A percentile compares a stretch with the other conserved stretches of the same genome.
phyloP scores from a whole-genome alignment of 305 asterid species.

The Euphrasia arctica region DNA sequence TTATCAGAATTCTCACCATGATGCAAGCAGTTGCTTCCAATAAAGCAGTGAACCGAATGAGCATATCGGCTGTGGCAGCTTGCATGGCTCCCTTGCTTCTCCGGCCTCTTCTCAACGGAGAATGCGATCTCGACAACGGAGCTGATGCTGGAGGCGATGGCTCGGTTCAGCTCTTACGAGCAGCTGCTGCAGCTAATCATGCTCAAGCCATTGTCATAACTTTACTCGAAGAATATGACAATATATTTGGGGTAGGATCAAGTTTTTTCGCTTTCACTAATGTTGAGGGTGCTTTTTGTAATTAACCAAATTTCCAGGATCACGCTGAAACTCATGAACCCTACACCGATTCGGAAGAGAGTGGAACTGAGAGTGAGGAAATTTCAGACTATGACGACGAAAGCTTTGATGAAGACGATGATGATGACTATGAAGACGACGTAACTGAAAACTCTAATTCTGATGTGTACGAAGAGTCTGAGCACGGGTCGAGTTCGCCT shows the following conservation, averaged over 20 bases:
- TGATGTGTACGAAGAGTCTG: constrained; percentile 47
- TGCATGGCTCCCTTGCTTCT: constrained; percentile 99
- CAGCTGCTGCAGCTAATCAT: constrained; percentile 99
- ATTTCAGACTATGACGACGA: constrained; percentile 70
- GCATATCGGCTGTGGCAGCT: constrained; percentile 98
- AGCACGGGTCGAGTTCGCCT: constrained; percentile 48
- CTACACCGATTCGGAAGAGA: constrained; percentile 91
- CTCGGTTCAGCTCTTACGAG: constrained; percentile 89
- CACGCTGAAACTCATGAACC: constrained; percentile 73
- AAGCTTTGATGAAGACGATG: constrained; percentile 49
- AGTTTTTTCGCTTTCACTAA: neutral
- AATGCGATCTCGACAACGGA: constrained; percentile 78
- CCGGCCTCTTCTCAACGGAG: constrained; percentile 98
- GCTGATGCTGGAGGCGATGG: constrained; percentile 85
- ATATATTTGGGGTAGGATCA: constrained; percentile 83
- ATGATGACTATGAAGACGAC: constrained; percentile 47
- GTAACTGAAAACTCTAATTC: constrained; percentile 10
- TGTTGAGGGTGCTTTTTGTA: constrained; percentile 3
- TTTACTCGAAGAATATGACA: constrained; percentile 86
- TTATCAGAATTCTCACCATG: constrained; percentile 85
- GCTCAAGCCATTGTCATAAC: constrained; percentile 98
- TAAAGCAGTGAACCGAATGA: constrained; percentile 86
- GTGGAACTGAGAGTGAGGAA: constrained; percentile 88
- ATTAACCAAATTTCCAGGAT: constrained; percentile 48
- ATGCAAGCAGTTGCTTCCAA: constrained; percentile 84